Evolutionary conservation across 148 eudicot genomes (phyloP).

Genomic region (Diospyros lotus): DNA sequence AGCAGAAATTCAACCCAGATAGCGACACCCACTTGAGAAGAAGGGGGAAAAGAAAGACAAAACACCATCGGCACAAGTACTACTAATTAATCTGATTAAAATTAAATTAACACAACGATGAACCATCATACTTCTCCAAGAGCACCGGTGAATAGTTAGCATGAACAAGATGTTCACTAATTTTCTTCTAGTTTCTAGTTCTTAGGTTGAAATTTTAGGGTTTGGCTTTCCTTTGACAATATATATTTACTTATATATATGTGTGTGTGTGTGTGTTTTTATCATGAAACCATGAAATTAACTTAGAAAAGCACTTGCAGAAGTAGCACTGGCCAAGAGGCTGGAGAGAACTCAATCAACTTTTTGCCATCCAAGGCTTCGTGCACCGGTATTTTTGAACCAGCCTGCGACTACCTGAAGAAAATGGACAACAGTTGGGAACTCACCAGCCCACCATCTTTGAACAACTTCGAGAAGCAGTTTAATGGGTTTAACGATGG

Average conservation of each 20-base stretch:
- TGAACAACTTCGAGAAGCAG: conserved; percentile 14
- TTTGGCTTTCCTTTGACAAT: not conserved
- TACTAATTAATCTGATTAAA: no score
- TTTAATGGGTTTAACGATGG: conserved; percentile 3
- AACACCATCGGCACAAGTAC: no score
- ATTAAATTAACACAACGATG: no score
- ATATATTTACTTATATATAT: not conserved
- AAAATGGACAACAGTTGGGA: conserved; percentile 31
- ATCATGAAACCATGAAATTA: not conserved
- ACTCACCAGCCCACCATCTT: conserved; percentile 10
- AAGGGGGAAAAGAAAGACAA: no score
- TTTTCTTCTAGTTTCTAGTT: not conserved
- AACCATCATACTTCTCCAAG: no score
- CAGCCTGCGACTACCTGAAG: conserved; percentile 23
- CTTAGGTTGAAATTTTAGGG: not conserved
- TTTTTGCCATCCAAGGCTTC: conserved; percentile 7
- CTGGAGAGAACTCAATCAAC: conserved; percentile 13
- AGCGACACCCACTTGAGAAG: not conserved
- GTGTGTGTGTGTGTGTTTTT: not conserved
- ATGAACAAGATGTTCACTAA: no score
- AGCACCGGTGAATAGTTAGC: no score
- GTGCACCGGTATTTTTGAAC: conserved; percentile 17
- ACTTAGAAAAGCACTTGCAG: conserved; percentile 4
- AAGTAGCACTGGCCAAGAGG: conserved; percentile 12
- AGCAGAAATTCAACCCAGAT: not conserved